Base-by-base conservation (phyloP, 257 asterid species). In the Solanum chilense region DNA sequence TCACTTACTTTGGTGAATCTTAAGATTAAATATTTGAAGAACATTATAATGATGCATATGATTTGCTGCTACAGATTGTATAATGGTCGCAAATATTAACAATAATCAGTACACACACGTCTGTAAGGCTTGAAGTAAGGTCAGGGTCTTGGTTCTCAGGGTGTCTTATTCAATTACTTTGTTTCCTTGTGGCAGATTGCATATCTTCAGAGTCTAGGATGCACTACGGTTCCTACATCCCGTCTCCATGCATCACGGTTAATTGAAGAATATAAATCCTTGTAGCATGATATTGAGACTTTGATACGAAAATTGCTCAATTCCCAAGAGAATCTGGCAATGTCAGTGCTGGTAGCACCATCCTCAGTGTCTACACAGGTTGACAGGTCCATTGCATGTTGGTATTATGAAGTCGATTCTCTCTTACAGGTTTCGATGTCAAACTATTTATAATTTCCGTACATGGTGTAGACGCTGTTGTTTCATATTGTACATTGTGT, bases 211-310 rank as follows among this genome's bases (percentile, higher is more conserved):
- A 95, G 89, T 88, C 93, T 96, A 87, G 99, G 99, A 71, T 96
- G 99, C 93, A 95, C 96, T 21, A 90, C 76, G 16, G 91, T 89
- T 21, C 99, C 99, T 27, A 75, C 98, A 11, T 95, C 99, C 83
- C 98, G 99, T 76, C 98, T 96, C 87, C 98, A 95, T 73, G 99
- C 98, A 64, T 96, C 99, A 69, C 98, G 94, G 70, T 86, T 96
- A 92, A 96, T 96, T 31, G 99, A 96, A 91, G 98, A 96, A 91
- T 96, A 94, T 88, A 96, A 95, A 90, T 92, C 98, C 18, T 84
- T 96, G 64, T 96, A 92, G 89, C 60, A 66, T 18, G 75, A 84
- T 41, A 70, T 42, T 77, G 84, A 27, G 68, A 47, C 18, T 45
- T 5, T 15, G 39, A 78, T 14, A 16, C 18, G 1, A 47, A 10